phyloP scores from a whole-genome alignment of 306 rosid species.

The Malus fusca region DNA sequence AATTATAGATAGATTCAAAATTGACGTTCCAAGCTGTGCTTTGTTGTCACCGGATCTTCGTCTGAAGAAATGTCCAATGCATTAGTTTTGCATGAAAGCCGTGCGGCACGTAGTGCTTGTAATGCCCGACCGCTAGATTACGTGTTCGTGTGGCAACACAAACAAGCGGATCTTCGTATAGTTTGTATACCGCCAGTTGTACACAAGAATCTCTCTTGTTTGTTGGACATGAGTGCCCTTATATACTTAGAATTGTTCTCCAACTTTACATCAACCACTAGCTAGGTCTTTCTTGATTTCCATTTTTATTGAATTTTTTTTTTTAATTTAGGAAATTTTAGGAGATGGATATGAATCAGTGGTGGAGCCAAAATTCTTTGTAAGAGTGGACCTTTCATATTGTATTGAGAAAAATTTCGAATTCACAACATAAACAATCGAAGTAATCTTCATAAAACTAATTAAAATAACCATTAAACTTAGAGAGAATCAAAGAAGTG shows the following conservation, averaged over 20 bases:
- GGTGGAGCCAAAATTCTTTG: no score
- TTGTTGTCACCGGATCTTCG: neutral
- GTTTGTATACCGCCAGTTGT: no score
- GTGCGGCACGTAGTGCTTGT: neutral
- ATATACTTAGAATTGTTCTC: neutral
- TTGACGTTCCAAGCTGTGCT: neutral
- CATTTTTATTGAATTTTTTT: neutral
- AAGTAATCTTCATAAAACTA: no score
- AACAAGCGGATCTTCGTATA: neutral
- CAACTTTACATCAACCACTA: neutral
- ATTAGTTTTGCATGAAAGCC: neutral
- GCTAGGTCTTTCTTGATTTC: neutral
- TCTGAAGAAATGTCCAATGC: neutral
- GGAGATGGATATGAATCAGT: neutral
- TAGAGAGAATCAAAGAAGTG: no score
- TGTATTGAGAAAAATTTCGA: no score
- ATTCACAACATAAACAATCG: no score
- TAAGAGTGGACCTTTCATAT: no score
- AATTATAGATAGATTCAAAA: neutral
- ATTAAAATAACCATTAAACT: no score
- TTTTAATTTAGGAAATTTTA: neutral
- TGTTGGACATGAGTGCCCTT: neutral
- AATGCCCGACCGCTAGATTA: neutral
- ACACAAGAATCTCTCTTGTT: neutral
- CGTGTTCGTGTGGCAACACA: neutral